Conservation (phyloP, 1,284 basidiomycete species). For the Sanghuangporus weigelae region DNA sequence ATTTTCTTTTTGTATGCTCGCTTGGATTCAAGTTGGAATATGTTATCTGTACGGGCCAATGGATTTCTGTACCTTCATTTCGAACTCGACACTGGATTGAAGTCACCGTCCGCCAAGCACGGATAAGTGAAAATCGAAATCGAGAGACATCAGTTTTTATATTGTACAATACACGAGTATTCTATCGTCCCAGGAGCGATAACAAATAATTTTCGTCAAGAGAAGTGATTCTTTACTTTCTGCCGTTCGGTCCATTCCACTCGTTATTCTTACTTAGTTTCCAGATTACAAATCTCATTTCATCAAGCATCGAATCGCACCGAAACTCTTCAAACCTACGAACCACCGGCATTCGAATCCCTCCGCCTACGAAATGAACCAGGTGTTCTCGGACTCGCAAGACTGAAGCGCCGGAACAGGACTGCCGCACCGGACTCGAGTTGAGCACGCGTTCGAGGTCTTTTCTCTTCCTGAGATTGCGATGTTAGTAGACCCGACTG, state of each 20-base stretch:
- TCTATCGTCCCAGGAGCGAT: no score
- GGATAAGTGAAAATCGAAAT: no score
- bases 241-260: no score
- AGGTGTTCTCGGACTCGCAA: neutral
- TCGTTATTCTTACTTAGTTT: no score
- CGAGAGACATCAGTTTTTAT: no score
- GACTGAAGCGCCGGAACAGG: neutral
- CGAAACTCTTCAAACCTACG: no score
- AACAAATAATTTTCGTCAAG: no score
- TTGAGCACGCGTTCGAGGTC: neutral
- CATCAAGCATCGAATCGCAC: no score
- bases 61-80: neutral
- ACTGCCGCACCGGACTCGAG: neutral
- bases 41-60: neutral
- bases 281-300: no score
- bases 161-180: no score
- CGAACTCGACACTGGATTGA: neutral
- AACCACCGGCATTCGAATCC: neutral
- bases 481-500: neutral
- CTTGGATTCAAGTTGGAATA: neutral
- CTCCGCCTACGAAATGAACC: neutral
- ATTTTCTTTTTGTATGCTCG: neutral
- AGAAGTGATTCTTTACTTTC: no score
- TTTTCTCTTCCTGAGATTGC: neutral
- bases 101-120: no score